Base-by-base conservation (phyloP, 768 basidiomycete species). In the Mycena alexandri region DNA sequence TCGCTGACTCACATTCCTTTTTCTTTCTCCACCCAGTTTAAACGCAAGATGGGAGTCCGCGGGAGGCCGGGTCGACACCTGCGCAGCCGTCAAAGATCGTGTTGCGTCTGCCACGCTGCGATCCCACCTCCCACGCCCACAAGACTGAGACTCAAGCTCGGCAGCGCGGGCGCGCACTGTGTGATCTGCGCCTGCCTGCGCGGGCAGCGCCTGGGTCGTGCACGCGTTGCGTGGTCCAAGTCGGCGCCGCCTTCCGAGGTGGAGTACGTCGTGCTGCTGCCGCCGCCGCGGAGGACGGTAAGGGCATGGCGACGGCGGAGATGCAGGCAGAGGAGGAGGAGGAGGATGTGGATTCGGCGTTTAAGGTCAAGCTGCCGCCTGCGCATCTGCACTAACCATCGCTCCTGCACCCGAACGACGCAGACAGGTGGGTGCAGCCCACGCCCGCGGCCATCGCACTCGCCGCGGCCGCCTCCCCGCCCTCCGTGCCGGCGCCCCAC, bases 181-280 rank as follows among this genome's bases (percentile, higher is more conserved):
- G n/a, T n/a, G n/a, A n/a, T n/a, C n/a, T 94, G 62, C 90, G 88
- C 73, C 75, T 95, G n/a, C 87, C 92, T 7, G 89, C 88, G 7
- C 73, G 74, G 2, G 77, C 74, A 70, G 13, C 69, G 67, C 14
- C 29, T 36, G 1, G 9, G 29, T 21, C 71, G 57, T 41, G 14
- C 73, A 70, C 11, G 34, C 7, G 34, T 36, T 36, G 34, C 34
- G 12, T 12, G 12, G 34, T n/a, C n/a, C n/a, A 29, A 71, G 56
- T 41, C 67, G 74, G 41, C 78, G 74, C 34, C 52, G 67, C 33
- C 63, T 65, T 19, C 68, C 71, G 44, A 57, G 21, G 29, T 16
- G 41, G 62, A 57, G 12, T 65, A 57, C 29, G 63, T 59, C 36
- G 70, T 71, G 46, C 65, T 59, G n/a, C 63, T 71, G 11, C 70